Conservation (phyloP, 2,329 filamentous ascomycete genomes). For the Macrophomina pseudophaseolina region DNA sequence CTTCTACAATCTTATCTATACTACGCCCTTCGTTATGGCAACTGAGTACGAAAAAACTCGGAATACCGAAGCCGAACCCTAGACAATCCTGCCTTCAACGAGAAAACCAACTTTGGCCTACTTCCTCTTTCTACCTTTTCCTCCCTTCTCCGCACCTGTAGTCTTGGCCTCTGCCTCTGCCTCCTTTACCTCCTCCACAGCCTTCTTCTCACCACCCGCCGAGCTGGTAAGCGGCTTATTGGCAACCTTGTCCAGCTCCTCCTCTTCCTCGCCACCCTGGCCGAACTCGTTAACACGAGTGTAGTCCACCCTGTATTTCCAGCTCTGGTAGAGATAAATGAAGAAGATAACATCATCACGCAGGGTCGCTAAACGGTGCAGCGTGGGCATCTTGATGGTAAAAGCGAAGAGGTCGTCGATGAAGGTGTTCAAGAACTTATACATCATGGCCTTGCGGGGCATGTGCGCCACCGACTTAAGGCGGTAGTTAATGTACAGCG, state of each 20-base stretch:
- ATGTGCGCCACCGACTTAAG: conserved; percentile 92
- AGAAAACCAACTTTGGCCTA: conserved; percentile 7
- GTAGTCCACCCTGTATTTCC: conserved; percentile 90
- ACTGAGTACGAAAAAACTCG: neutral
- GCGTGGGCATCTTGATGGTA: conserved; percentile 97
- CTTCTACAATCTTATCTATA: neutral
- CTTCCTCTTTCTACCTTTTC: conserved; percentile 33
- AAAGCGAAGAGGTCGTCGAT: conserved; percentile 99
- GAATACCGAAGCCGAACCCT: neutral
- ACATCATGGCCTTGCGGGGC: conserved; percentile 94
- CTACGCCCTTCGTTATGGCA: neutral
- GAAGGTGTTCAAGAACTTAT: conserved; percentile 98
- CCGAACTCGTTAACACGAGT: conserved; percentile 96
- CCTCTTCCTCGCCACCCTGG: conserved; percentile 85
- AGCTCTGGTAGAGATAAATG: conserved; percentile 93
- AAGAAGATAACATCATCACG: conserved; percentile 98
- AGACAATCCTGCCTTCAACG: neutral
- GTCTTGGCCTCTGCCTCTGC: conserved; percentile 28
- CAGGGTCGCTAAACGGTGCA: conserved; percentile 90
- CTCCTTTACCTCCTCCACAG: conserved; percentile 27
- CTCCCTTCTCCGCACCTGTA: conserved; percentile 24
- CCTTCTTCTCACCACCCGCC: conserved; percentile 36
- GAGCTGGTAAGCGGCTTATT: conserved; percentile 46
- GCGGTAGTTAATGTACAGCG: conserved; percentile 98
- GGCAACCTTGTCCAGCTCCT: conserved; percentile 58